Conservation (phyloP, 805 yeast genomes). For the Ogataea dorogensis region DNA sequence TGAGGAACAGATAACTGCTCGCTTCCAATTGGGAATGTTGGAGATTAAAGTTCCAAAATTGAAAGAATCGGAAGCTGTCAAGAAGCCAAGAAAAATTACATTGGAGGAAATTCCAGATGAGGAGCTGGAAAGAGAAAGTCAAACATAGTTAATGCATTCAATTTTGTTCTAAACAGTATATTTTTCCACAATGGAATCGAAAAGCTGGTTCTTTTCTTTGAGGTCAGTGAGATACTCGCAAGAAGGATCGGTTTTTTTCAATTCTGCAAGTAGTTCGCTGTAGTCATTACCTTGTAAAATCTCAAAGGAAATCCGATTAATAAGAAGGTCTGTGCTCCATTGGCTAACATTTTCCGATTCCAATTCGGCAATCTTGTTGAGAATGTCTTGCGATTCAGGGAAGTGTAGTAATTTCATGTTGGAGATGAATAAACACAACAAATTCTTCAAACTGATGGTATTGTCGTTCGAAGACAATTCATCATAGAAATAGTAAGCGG, state of each 20-base stretch:
- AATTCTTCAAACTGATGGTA: slow-evolving; percentile 42
- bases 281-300: slow-evolving; percentile 47
- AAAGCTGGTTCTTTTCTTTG: slow-evolving; percentile 58
- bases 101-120: slow-evolving; percentile 34
- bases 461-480: slow-evolving; percentile 66
- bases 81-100: slow-evolving; percentile 25
- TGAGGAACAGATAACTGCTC: slow-evolving; percentile 54
- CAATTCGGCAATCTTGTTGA: slow-evolving; percentile 39
- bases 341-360: slow-evolving; percentile 12
- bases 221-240: slow-evolving; percentile 53
- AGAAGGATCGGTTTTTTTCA: slow-evolving; percentile 49
- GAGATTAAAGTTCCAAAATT: slow-evolving; percentile 51
- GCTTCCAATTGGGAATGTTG: slow-evolving; percentile 51
- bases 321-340: slow-evolving; percentile 48
- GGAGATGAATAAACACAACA: slow-evolving; percentile 65
- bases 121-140: slow-evolving; percentile 28
- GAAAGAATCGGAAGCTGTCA: slow-evolving; percentile 17
- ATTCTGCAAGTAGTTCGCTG: slow-evolving; percentile 31
- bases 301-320: slow-evolving; percentile 63
- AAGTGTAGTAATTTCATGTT: slow-evolving; percentile 76
- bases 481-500: slow-evolving; percentile 67
- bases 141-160: slow-evolving; percentile 1
- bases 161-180: slow-evolving; percentile 32
- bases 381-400: slow-evolving; percentile 76
- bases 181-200: slow-evolving; percentile 67